Evolutionary conservation across 2,329 filamentous ascomycete species (phyloP).

Genomic region (Trichoderma sp.): DNA sequence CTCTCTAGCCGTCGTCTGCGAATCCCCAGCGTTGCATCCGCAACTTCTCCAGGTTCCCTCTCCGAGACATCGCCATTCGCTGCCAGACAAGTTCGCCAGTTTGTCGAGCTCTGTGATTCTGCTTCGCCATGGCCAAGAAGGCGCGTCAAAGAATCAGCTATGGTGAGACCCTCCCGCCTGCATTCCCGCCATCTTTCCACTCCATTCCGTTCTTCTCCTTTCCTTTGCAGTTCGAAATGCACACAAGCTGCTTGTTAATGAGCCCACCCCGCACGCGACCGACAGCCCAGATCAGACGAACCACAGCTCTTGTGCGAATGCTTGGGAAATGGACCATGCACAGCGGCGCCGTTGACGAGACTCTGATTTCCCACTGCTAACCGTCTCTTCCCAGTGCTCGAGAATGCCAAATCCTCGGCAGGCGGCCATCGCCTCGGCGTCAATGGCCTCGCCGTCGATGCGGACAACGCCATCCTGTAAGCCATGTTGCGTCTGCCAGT

Average conservation of each 20-base stretch:
- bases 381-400: conserved; percentile 46
- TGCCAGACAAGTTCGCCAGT: conserved; percentile 10
- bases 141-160: conserved; percentile 69
- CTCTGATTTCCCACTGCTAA: not conserved
- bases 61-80: conserved; percentile 11
- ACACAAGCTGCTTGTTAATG: not conserved
- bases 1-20: conserved; percentile 1
- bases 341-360: not conserved
- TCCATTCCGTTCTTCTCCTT: not conserved
- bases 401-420: conserved; percentile 55
- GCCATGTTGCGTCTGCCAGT: conserved; percentile 31
- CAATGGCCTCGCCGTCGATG: conserved; percentile 88
- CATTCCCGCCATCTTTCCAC: not conserved
- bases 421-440: conserved; percentile 91
- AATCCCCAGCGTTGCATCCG: conserved; percentile 15
- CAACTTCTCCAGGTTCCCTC: not conserved
- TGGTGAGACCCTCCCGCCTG: conserved; percentile 45
- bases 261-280: conserved; percentile 20
- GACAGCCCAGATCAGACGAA: not conserved
- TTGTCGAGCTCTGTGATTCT: conserved; percentile 2
- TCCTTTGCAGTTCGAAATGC: not conserved
- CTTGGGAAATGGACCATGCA: not conserved
- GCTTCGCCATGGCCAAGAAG: conserved; percentile 59
- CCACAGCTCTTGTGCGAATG: not conserved
- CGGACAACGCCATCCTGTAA: conserved; percentile 80